These are phyloP conservation scores for Penicillium digitatum DNA, from an alignment of 2,329 filamentous ascomycete genomes.

Conservation along the genomic window DNA sequence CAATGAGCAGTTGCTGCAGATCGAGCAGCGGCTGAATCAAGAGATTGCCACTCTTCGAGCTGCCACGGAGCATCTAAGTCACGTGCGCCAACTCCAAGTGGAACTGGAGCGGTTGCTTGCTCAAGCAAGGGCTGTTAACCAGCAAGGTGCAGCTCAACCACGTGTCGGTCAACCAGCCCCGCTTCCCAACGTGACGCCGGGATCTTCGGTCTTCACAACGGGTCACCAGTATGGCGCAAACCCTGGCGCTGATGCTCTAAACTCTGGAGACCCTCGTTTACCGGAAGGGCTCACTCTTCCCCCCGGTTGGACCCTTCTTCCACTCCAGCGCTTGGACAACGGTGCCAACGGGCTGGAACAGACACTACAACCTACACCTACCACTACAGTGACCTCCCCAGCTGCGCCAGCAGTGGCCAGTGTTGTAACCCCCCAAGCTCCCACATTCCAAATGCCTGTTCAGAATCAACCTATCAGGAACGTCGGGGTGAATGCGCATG, in stretches of 20 bases:
- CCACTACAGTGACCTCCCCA: not conserved
- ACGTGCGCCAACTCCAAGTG: conserved; percentile 62
- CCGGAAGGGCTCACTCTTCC: conserved; percentile 52
- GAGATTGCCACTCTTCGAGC: conserved; percentile 62
- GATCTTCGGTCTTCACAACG: conserved; percentile 18
- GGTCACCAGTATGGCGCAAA: conserved; percentile 32
- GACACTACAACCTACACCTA: not conserved
- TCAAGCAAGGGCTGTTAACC: conserved; percentile 38
- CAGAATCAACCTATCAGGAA: not conserved
- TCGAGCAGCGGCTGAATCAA: conserved; percentile 65
- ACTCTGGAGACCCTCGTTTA: conserved; percentile 45
- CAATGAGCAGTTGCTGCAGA: conserved; percentile 58
- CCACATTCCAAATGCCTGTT: conserved; percentile 1
- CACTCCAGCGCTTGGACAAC: conserved; percentile 24
- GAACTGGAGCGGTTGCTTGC: conserved; percentile 65
- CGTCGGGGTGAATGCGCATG: not conserved
- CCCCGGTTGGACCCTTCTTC: conserved; percentile 44
- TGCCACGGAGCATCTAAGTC: conserved; percentile 63
- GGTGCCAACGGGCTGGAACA: conserved; percentile 2
- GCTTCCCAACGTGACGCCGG: conserved; percentile 11
- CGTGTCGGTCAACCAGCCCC: conserved; percentile 1
- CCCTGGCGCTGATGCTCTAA: conserved; percentile 32
- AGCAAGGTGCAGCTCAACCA: conserved; percentile 25
- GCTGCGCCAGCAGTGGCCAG: not conserved
- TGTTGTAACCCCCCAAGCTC: not conserved